phyloP scores from a whole-genome alignment of 2,329 filamentous ascomycete genomes.

The Fusarium gaditjirri region DNA sequence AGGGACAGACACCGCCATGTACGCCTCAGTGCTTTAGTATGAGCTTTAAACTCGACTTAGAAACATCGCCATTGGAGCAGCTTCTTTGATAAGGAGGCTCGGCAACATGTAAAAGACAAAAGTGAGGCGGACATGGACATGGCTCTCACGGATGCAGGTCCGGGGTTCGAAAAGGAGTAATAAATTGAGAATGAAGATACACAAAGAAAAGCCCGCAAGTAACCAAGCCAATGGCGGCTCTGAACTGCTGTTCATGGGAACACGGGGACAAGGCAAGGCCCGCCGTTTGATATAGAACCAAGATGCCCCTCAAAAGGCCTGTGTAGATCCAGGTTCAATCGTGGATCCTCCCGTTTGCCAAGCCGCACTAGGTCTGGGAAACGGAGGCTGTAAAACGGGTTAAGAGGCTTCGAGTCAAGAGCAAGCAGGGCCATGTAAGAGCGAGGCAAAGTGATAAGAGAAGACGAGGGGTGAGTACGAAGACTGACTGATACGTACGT shows the following conservation, averaged over 20 bases:
- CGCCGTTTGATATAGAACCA: slow-evolving; percentile 25
- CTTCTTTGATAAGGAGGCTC: slow-evolving; percentile 28
- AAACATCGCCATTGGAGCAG: slow-evolving; percentile 20
- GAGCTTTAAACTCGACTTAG: slow-evolving; percentile 22
- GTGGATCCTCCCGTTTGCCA: slow-evolving; percentile 6
- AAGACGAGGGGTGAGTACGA: not conserved
- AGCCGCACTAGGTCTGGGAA: not conserved
- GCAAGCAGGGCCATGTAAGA: slow-evolving; percentile 1
- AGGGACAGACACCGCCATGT: slow-evolving; percentile 27
- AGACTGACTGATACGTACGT: slow-evolving; percentile 18
- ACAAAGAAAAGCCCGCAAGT: not conserved
- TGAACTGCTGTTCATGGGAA: slow-evolving; percentile 32
- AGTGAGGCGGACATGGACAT: slow-evolving; percentile 25
- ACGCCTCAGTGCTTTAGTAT: slow-evolving; percentile 20
- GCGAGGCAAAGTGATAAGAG: slow-evolving; percentile 12
- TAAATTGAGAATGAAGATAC: not conserved
- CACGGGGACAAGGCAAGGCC: slow-evolving; percentile 26
- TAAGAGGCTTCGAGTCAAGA: slow-evolving; percentile 1
- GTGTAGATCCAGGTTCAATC: slow-evolving; percentile 28
- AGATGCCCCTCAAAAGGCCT: slow-evolving; percentile 32
- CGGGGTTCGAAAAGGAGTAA: not conserved
- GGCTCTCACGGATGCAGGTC: slow-evolving; percentile 13
- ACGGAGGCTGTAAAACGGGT: not conserved
- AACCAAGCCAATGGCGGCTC: slow-evolving; percentile 32
- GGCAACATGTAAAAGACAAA: slow-evolving; percentile 5